Evolutionary conservation across 2,329 filamentous ascomycete genomes (phyloP).

Genomic region (Alternaria tenuissima): DNA sequence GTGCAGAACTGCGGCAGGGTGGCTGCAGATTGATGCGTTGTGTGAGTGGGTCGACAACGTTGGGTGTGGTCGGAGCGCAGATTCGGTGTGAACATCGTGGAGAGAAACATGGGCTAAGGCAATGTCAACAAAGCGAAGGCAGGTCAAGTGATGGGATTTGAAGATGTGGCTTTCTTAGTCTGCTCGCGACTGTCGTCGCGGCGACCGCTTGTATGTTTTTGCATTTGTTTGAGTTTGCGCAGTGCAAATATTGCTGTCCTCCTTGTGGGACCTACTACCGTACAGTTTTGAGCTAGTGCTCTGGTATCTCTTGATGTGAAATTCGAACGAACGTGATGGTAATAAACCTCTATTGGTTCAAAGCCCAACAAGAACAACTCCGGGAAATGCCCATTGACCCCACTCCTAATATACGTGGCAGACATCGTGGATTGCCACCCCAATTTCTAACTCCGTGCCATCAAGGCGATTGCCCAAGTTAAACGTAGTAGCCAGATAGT

Average conservation of each 20-base stretch:
- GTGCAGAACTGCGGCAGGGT: constrained; percentile 23
- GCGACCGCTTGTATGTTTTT: constrained; percentile 23
- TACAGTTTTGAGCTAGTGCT: constrained; percentile 47
- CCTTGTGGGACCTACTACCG: constrained; percentile 38
- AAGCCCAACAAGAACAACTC: constrained; percentile 26
- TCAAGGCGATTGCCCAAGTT: constrained; percentile 45
- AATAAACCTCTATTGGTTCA: constrained; percentile 19
- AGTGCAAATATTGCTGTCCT: constrained; percentile 25
- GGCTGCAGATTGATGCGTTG: constrained; percentile 25
- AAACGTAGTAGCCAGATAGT: constrained; percentile 39
- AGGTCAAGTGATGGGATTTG: not conserved
- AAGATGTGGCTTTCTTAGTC: constrained; percentile 12
- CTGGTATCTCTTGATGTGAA: constrained; percentile 49
- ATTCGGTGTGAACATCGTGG: constrained; percentile 2
- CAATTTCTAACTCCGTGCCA: constrained; percentile 34
- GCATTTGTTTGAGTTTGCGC: constrained; percentile 22
- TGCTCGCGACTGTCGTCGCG: constrained; percentile 16
- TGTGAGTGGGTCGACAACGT: constrained; percentile 25
- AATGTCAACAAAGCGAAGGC: not conserved
- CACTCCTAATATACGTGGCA: constrained; percentile 19
- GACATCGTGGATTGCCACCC: constrained; percentile 20
- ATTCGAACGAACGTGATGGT: constrained; percentile 39
- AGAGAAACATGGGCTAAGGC: not conserved
- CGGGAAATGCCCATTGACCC: constrained; percentile 31
- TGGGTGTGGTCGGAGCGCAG: constrained; percentile 8